Base-by-base conservation (phyloP, 495 filamentous ascomycete species). In the Neurospora africana region DNA sequence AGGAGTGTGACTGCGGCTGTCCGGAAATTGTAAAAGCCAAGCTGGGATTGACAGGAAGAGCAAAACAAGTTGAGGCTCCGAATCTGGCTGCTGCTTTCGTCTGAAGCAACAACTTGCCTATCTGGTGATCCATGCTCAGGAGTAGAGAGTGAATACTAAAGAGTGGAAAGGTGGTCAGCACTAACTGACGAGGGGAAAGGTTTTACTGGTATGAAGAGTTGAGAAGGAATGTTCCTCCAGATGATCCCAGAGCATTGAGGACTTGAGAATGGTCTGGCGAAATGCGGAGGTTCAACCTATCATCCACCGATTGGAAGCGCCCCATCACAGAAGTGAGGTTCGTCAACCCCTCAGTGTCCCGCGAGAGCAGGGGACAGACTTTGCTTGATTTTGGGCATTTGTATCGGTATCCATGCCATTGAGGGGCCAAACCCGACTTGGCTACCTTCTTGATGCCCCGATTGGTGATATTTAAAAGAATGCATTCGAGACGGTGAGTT, bases 401-500 rank as follows among this genome's bases (percentile, higher is more conserved):
- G 93, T 97, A 97, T 97, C 93, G 92, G 87, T 91, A 88, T 84
- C 87, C 87, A 87, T 80, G 83, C 86, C 86, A 92, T 80, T 80
- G 83, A 85, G 72, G 72, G 83, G 86, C 82, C 79, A 72, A 73
- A 79, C 79, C 83, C 76, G 84, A 85, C 83, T 80, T 85, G 86
- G 90, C 84, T 90, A 90, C 92, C 91, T 97, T 97, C 94, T 97
- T 91, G 82, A 88, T 92, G 86, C 91, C 93, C 92, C 15, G 13
- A 6, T 9, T 33, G 13, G 8, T 38, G 0, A 4, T 7, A 30
- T 61, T 8, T 65, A 70, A 36, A 70, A 3, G 17, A 23, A 61
- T 5, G 40, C 17, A 70, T n/a, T 68, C 70, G 70, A 65, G 75
- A 74, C 73, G 72, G 72, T 35, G 71, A 73, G 75, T 53, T 33